Percentiles rank a stretch among this genome's conserved stretches.
Conservation (phyloP, 768 basidiomycete genomes). For the Suillus paluster region DNA sequence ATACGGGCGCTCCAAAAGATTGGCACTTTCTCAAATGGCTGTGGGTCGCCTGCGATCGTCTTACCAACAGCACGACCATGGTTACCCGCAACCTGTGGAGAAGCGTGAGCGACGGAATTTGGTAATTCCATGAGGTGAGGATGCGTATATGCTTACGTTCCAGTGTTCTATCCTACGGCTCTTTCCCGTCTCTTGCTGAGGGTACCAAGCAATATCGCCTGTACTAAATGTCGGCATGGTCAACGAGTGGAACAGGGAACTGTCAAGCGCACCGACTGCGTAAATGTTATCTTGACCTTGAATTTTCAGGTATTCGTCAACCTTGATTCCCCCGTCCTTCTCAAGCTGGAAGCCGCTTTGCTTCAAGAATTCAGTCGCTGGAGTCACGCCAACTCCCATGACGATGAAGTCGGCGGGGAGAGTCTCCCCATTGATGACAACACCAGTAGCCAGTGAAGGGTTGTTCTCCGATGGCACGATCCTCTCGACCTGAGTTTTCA, state of each 20-base stretch:
- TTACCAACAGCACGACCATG: constrained; percentile 84
- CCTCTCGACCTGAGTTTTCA: constrained; percentile 69
- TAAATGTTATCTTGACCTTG: constrained; percentile 56
- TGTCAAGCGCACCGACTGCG: constrained; percentile 57
- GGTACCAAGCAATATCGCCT: constrained; percentile 85
- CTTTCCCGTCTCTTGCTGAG: constrained; percentile 57
- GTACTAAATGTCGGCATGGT: constrained; percentile 5
- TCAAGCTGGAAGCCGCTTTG: constrained; percentile 71
- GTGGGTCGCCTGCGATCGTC: constrained; percentile 65
- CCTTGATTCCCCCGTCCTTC: constrained; percentile 75
- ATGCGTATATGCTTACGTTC: constrained; percentile 59
- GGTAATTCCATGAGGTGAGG: neutral
- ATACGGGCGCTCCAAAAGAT: constrained; percentile 90
- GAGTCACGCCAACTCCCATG: constrained; percentile 86
- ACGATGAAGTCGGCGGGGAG: constrained; percentile 79
- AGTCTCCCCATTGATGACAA: constrained; percentile 65
- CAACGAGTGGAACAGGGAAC: constrained; percentile 4
- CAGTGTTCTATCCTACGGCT: constrained; percentile 83
- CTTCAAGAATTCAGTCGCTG: constrained; percentile 81
- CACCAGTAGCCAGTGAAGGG: constrained; percentile 59
- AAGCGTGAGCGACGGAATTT: neutral
- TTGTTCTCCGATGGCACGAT: constrained; percentile 61
- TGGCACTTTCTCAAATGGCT: constrained; percentile 78
- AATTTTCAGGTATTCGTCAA: constrained; percentile 76
- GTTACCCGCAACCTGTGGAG: constrained; percentile 76